phyloP scores from a whole-genome alignment of 768 basidiomycete genomes.

The Amanita pseudoporphyria region DNA sequence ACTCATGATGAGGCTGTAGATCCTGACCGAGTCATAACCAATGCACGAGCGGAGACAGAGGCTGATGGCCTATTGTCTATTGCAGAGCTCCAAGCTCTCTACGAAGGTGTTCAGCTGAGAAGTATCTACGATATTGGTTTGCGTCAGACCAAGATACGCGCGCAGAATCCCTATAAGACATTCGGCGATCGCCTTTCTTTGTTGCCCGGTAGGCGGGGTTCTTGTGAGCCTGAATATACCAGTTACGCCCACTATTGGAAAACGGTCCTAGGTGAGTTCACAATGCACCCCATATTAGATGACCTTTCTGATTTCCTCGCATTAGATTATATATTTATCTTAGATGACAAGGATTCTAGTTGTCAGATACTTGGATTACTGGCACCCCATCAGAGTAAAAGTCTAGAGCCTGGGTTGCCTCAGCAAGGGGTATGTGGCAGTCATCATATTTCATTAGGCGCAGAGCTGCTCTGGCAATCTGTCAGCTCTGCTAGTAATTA shows the following conservation, averaged over 20 bases:
- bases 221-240: slow-evolving; percentile 75
- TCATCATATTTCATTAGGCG: slow-evolving; percentile 78
- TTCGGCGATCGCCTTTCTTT: slow-evolving; percentile 43
- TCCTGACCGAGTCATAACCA: slow-evolving; percentile 65
- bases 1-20: slow-evolving; percentile 44
- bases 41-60: slow-evolving; percentile 49
- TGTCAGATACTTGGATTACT: slow-evolving; percentile 45
- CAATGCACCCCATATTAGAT: not conserved
- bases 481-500: slow-evolving; percentile 8
- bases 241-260: slow-evolving; percentile 88
- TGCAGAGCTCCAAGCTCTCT: slow-evolving; percentile 45
- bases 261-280: slow-evolving; percentile 57
- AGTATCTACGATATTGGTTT: slow-evolving; percentile 67
- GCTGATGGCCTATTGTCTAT: slow-evolving; percentile 64
- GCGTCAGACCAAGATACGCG: slow-evolving; percentile 10
- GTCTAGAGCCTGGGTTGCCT: slow-evolving; percentile 71
- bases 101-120: slow-evolving; percentile 28
- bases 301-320: slow-evolving; percentile 1
- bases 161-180: slow-evolving; percentile 20
- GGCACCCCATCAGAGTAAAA: slow-evolving; percentile 44
- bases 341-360: slow-evolving; percentile 31
- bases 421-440: slow-evolving; percentile 68
- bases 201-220: slow-evolving; percentile 36
- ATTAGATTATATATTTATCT: slow-evolving; percentile 84
- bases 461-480: slow-evolving; percentile 38